Base-by-base conservation (phyloP, 305 asterid species). In the Rubia balearica region DNA sequence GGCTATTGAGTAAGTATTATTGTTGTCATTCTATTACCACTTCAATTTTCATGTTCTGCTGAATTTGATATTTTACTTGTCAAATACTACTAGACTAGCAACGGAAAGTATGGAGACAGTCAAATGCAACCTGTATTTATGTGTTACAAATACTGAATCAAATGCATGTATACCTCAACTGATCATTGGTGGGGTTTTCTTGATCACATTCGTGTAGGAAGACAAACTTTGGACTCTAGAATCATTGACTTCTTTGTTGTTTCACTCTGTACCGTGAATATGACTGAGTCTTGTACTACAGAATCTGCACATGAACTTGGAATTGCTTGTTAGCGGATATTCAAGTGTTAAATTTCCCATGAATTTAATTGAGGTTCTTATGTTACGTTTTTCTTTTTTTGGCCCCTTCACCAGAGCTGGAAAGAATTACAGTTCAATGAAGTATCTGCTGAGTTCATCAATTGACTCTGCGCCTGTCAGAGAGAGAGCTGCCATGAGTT, bases 391-490 rank as follows among this genome's bases (percentile, higher is more conserved):
- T 21, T n/a, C 1, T 7, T 13, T 9, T 27, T 62, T 70, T 75
- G 65, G 63, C 11, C 19, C 43, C 59, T 60, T 73, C 75, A 61
- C 55, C 82, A 92, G 99, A 81, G 80, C 91, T 68, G 92, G 88
- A 71, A 78, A 76, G 77, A 84, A 74, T 74, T 83, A 78, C 83
- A 86, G 75, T 83, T 83, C 99, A 80, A 85, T 92, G 91, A 95
- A 81, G 77, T 96, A 90, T 74, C 87, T 95, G 78, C 85, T 85
- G 70, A 84, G 82, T 59, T 86, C 98, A 77, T 91, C 99, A 73
- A 87, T 80, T 79, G 88, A 77, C 57, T 88, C 98, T 81, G 91
- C 99, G 61, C 98, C 99, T 72, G 89, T 94, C 74, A 87, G 93
- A 78, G 97, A 95, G 85, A 87, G 88, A 81, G 96, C 96, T 78